These are phyloP conservation scores for Afroboletus lepidellus DNA, from an alignment of 1,284 basidiomycete genomes.

Conservation along the genomic window DNA sequence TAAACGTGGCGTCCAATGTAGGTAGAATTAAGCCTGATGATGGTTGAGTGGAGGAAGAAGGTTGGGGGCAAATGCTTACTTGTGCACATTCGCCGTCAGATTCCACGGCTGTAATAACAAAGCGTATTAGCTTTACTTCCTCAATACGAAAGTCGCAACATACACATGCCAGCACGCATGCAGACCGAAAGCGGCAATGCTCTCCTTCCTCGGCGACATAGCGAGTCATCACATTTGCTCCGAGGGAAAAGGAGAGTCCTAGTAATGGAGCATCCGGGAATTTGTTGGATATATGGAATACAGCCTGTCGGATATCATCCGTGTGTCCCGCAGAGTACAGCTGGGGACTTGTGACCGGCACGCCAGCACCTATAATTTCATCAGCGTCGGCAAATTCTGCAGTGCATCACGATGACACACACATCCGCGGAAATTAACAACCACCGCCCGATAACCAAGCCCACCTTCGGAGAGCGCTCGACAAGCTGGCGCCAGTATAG, in stretches of 20 bases:
- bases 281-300: constrained; percentile 71
- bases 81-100: constrained; percentile 55
- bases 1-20: constrained; percentile 75
- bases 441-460: constrained; percentile 83
- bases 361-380: constrained; percentile 64
- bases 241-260: constrained; percentile 92
- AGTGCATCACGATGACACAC: constrained; percentile 31
- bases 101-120: constrained; percentile 68
- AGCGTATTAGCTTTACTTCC: constrained; percentile 12
- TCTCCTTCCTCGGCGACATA: constrained; percentile 88
- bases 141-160: constrained; percentile 28
- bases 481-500: constrained; percentile 71
- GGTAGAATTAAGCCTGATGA: constrained; percentile 55
- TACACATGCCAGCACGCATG: constrained; percentile 80
- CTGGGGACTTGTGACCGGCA: constrained; percentile 77
- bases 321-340: constrained; percentile 88
- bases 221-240: constrained; percentile 89
- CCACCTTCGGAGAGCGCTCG: constrained; percentile 72
- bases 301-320: constrained; percentile 80
- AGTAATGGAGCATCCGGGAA: constrained; percentile 84
- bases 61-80: constrained; percentile 39
- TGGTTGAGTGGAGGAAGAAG: constrained; percentile 12
- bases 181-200: constrained; percentile 73
- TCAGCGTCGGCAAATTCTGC: constrained; percentile 11
- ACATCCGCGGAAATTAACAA: constrained; percentile 94